These are phyloP conservation scores for Fusarium pseudoanthophilum DNA, from an alignment of 2,329 filamentous ascomycete species.

Conservation along the genomic window DNA sequence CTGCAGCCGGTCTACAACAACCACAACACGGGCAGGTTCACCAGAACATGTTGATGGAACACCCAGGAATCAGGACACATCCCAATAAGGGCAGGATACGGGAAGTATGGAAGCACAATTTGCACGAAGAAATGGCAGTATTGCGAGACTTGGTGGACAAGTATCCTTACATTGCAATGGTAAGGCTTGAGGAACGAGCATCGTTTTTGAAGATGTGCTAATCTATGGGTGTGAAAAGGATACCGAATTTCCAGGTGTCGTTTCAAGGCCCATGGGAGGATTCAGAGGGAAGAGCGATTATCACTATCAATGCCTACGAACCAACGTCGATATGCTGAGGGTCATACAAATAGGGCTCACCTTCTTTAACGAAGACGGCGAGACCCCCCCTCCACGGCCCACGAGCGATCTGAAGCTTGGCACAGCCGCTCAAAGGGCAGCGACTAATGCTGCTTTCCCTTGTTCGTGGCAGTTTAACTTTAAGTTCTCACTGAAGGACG, in stretches of 20 bases:
- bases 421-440: conserved; percentile 53
- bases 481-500: conserved; percentile 90
- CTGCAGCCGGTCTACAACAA: conserved; percentile 64
- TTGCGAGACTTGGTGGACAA: conserved; percentile 86
- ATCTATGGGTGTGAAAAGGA: conserved; percentile 67
- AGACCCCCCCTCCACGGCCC: conserved; percentile 80
- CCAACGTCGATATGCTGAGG: conserved; percentile 96
- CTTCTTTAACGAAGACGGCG: conserved; percentile 89
- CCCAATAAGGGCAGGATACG: conserved; percentile 86
- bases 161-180: conserved; percentile 98
- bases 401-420: conserved; percentile 55
- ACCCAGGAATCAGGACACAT: conserved; percentile 55
- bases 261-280: conserved; percentile 92
- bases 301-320: conserved; percentile 96
- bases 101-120: conserved; percentile 94
- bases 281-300: conserved; percentile 97
- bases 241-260: conserved; percentile 97
- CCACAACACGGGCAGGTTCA: conserved; percentile 64
- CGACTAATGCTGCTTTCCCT: conserved; percentile 68
- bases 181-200: conserved; percentile 57
- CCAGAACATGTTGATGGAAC: conserved; percentile 56
- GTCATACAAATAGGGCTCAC: conserved; percentile 98
- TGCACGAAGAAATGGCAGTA: conserved; percentile 89
- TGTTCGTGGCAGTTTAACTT: conserved; percentile 99
- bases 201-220: conserved; percentile 14